These are phyloP conservation scores for Vitis rupestris DNA, from an alignment of 164 flowering plant genomes.

Conservation along the genomic window DNA sequence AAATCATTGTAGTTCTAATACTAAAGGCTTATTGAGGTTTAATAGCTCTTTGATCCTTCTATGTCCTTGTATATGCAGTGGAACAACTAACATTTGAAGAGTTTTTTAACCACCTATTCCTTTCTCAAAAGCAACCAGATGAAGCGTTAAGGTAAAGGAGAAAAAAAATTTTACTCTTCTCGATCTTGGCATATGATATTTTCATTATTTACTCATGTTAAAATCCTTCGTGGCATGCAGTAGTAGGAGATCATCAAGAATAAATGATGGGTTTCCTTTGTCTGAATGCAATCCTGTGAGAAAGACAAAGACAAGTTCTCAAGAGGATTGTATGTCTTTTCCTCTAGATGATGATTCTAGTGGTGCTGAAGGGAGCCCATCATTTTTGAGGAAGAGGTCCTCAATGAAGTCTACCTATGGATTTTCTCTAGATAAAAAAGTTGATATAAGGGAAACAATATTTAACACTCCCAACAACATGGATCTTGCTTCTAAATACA, in stretches of 20 bases:
- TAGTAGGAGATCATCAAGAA: conserved; percentile 28
- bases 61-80: conserved; percentile 49
- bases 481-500: conserved; percentile 34
- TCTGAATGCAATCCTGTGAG: conserved; percentile 37
- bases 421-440: conserved; percentile 43
- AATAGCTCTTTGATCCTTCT: neutral
- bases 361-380: conserved; percentile 64
- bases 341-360: conserved; percentile 70
- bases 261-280: conserved; percentile 36
- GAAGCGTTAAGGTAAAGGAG: conserved; percentile 47
- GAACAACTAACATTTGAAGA: conserved; percentile 96
- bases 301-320: conserved; percentile 54
- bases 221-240: conserved; percentile 31
- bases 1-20: too few species aligned
- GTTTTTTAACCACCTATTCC: conserved; percentile 87
- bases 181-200: neutral
- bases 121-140: conserved; percentile 37
- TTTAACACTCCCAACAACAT: conserved; percentile 33
- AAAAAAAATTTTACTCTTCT: neutral
- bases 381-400: conserved; percentile 37
- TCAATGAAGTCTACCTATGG: conserved; percentile 49
- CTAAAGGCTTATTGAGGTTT: neutral
- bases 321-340: conserved; percentile 81
- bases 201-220: neutral
- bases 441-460: conserved; percentile 29